Percentiles rank a stretch among this genome's conserved stretches.
These are phyloP conservation scores for Candida buenavistaensis DNA, from an alignment of 1,139 yeast species.

Conservation along the genomic window DNA sequence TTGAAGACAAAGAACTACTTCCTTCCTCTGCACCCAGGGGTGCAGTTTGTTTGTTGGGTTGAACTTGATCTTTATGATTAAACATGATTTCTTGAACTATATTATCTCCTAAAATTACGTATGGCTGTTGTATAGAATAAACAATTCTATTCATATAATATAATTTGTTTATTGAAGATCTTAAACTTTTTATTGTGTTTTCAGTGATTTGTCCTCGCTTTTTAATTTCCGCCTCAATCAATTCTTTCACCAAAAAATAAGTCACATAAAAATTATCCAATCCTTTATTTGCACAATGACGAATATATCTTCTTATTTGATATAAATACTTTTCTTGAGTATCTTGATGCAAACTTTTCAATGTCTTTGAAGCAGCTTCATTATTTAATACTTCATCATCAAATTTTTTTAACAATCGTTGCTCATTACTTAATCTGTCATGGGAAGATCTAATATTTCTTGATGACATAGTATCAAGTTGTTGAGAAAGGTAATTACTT, in stretches of 20 bases:
- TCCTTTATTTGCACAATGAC: constrained; percentile 14
- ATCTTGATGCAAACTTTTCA: constrained; percentile 8
- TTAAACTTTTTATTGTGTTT: constrained; percentile 12
- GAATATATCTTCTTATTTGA: constrained; percentile 12
- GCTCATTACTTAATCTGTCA: constrained; percentile 2
- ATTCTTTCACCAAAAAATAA: constrained; percentile 9
- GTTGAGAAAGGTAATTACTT: not conserved
- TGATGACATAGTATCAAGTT: too few relatives aligned
- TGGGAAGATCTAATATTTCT: not conserved
- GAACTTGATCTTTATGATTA: constrained; percentile 3
- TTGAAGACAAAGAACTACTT: constrained; percentile 3
- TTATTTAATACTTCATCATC: constrained; percentile 12
- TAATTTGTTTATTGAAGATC: constrained; percentile 12
- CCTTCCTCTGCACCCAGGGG: not conserved
- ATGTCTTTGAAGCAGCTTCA: constrained; percentile 7
- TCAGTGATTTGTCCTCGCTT: constrained; percentile 11
- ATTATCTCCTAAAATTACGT: constrained; percentile 10
- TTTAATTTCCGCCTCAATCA: constrained; percentile 8
- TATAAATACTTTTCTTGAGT: constrained; percentile 13
- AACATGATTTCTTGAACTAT: constrained; percentile 11
- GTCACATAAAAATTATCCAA: constrained; percentile 12
- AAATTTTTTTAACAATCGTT: constrained; percentile 10
- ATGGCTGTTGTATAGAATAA: constrained; percentile 11
- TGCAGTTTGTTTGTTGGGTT: not conserved
- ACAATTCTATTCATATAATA: constrained; percentile 13